Base-by-base conservation (phyloP, 352 stramenopile genomes). In the Phytophthora sansomeana region DNA sequence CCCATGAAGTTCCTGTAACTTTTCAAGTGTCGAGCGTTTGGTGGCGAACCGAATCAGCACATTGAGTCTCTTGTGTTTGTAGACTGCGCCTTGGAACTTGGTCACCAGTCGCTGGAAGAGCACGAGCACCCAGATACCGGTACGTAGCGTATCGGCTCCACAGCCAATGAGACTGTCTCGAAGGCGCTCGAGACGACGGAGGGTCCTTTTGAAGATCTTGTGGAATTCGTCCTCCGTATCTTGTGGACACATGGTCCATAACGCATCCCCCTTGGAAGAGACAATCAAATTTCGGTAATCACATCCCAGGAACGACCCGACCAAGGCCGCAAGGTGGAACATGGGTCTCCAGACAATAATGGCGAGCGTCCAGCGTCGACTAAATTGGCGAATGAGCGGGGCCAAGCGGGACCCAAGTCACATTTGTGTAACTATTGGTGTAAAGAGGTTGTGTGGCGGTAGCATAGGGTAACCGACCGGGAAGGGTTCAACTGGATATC, bases 31-130 rank as follows among this genome's bases (percentile, higher is more conserved):
- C 8, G 58, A 48, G 16, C 65, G 41, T 19, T 69, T 69, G 16
- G 52, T 74, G 19, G 52, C 65, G 32, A 74, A 69, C 13, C 58
- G 46, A 5, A 74, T 39, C 5, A 74, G 46, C 24, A 74, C 30
- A 2, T 74, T 53, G 11, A 58, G 49, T 10, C 13, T 5, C n/a
- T 48, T 33, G 38, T 69, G 65, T 24, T 61, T 69, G 11, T 35
- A 26, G 33, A 69, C 50, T 10, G 62, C 50, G 1, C 46, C 52
- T 7, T 50, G 52, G 58, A 74, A 68, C 8, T 44, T 48, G 17
- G 35, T 16, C 6, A 46, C 36, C 4, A 72, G 38, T 38, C 51
- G 58, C 11, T 11, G 30, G 17, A 65, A 21, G 0, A 68, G 19
- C 44, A 48, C 21, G 9, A 68, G 19, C 21, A 59, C 5, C 5